phyloP scores from a whole-genome alignment of 2,329 filamentous ascomycete species.

The Colletotrichum graminicola region DNA sequence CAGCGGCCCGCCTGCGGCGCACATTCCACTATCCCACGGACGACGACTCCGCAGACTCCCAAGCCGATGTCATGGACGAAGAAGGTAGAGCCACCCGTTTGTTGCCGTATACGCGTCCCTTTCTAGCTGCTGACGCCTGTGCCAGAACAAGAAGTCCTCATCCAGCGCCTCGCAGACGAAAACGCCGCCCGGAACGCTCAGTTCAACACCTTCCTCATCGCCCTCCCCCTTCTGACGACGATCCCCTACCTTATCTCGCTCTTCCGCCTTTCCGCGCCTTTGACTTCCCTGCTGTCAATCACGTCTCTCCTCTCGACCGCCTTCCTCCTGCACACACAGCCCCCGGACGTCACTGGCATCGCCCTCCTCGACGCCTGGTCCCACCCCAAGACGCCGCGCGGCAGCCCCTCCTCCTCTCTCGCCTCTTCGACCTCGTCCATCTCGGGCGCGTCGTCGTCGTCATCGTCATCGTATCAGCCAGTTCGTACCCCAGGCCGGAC shows the following conservation, averaged over 20 bases:
- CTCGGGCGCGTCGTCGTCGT: conserved; percentile 25
- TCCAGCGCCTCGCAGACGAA: conserved; percentile 64
- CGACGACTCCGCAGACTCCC: conserved; percentile 64
- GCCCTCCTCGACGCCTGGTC: conserved; percentile 60
- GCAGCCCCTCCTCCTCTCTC: conserved; percentile 33
- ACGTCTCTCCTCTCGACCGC: conserved; percentile 72
- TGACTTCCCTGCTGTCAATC: conserved; percentile 48
- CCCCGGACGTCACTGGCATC: conserved; percentile 68
- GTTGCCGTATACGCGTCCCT: conserved; percentile 28
- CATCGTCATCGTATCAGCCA: conserved; percentile 19
- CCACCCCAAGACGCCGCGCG: conserved; percentile 44
- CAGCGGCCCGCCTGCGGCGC: conserved; percentile 74
- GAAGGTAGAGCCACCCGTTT: conserved; percentile 64
- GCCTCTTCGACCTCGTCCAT: conserved; percentile 32
- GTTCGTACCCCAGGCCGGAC: conserved; percentile 22
- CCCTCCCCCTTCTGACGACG: conserved; percentile 68
- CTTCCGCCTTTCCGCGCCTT: conserved; percentile 45
- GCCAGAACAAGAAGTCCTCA: conserved; percentile 75
- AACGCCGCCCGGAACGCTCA: conserved; percentile 70
- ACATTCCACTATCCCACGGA: conserved; percentile 82
- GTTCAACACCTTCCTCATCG: conserved; percentile 69
- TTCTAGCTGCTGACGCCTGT: conserved; percentile 35
- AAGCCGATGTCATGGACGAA: conserved; percentile 78
- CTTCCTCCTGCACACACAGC: conserved; percentile 70
- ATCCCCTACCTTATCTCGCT: conserved; percentile 68